Conservation (phyloP, 148 eudicot species). For the Tetragonia tetragonoides region DNA sequence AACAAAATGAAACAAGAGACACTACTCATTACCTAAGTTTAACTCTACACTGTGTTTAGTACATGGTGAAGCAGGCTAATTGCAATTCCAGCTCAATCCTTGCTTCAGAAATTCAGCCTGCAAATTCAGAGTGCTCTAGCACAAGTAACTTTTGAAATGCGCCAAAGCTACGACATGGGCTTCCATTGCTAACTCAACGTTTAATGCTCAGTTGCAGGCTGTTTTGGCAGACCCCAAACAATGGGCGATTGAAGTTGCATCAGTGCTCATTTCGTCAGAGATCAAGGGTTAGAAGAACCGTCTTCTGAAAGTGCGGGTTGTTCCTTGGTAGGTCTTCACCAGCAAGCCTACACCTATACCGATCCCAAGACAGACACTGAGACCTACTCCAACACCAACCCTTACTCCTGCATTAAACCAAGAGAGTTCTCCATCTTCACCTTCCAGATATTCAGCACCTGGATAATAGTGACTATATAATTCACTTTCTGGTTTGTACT, state of each 20-base stretch:
- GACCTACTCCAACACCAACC: slow-evolving; percentile 77
- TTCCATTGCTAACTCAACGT: background rate
- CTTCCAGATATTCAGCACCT: slow-evolving; percentile 45
- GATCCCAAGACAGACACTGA: slow-evolving; percentile 62
- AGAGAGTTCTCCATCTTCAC: slow-evolving; percentile 69
- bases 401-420: slow-evolving; percentile 80
- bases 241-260: background rate
- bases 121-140: slow-evolving; percentile 5
- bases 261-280: background rate
- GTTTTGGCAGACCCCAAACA: background rate
- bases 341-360: slow-evolving; percentile 78
- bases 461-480: slow-evolving; percentile 31
- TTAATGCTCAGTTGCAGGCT: background rate
- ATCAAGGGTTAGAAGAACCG: slow-evolving; percentile 36
- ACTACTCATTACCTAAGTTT: slow-evolving; percentile 11
- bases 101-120: slow-evolving; percentile 15
- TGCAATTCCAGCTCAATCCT: slow-evolving; percentile 5
- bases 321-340: slow-evolving; percentile 70
- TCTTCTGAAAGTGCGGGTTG: slow-evolving; percentile 55
- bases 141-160: background rate
- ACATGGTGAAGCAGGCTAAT: slow-evolving; percentile 1
- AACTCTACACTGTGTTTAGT: slow-evolving; percentile 8
- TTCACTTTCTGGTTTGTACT: slow-evolving; percentile 45
- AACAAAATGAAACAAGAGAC: background rate
- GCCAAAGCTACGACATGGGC: background rate